Evolutionary conservation across 768 basidiomycete genomes (phyloP), one percentile per base, ranked within the genome.

Genomic region (Stropharia rugosoannulata): DNA sequence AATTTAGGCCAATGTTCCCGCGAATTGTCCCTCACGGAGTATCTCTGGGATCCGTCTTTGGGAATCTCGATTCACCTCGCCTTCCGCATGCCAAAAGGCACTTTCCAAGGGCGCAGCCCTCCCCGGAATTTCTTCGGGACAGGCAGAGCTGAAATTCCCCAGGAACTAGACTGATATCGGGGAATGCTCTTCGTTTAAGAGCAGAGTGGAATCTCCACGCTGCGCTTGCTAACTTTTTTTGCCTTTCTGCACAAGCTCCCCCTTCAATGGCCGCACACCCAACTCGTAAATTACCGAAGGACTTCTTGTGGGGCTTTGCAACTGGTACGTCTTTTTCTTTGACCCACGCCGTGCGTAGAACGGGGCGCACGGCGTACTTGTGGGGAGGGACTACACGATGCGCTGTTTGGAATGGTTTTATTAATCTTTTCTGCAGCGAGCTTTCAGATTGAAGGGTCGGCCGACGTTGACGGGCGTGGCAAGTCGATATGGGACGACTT

Each of bases 401-500:
- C 55, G 10, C 42, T 40, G 25, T 51, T 53, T 57, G 42, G 38
- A 51, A 35, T 45, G 36, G 50, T 56, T 36, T 55, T 44, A 38
- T 39, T 61, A 46, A 47, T 57, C 18, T 55, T 27, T 52, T 56
- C 48, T 54, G 45, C 47, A 80, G 90, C 87, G 19, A 73, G 80
- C 55, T 89, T 89, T 69, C 88, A 90, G 73, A 84, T 89, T 52
- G 89, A 90, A 68, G 89, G 88, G 35, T 85, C 86, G 0, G 73
- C 78, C 18, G 68, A 79, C 50, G 75, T 73, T 15, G 84, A 82
- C 56, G 84, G 84, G 12, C 82, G 86, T 46, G 85, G 85, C 9
- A 82, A 82, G 62, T 85, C 84, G 13, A 82, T 89, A 61, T 90
- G 89, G 89, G 88, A 91, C 64, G 84, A 81, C 66, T 89, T 87